Evolutionary conservation across 208 protist genomes (phyloP).

Genomic region (Jaenimonas drosophilae): DNA sequence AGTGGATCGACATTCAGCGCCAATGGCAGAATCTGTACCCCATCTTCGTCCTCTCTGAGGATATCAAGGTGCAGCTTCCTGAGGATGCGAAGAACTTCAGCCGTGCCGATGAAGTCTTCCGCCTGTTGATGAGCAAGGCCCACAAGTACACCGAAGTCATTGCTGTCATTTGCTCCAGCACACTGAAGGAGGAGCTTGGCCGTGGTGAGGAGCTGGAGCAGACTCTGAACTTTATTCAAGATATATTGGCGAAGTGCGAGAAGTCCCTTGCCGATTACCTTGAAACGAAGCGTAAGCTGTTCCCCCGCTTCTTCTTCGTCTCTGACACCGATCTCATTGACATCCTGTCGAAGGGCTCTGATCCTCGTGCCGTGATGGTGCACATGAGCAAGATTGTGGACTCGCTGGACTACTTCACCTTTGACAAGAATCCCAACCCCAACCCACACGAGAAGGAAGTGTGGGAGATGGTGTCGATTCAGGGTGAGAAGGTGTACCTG

Average conservation of each 20-base stretch:
- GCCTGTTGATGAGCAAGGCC: conserved; percentile 87
- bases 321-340: conserved; percentile 94
- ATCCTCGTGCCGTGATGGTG: conserved; percentile 90
- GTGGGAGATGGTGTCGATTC: conserved; percentile 90
- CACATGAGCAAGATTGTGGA: conserved; percentile 97
- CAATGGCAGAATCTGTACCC: conserved; percentile 97
- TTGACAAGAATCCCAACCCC: conserved; percentile 69
- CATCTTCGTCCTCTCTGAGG: conserved; percentile 97
- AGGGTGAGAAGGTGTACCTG: conserved; percentile 93
- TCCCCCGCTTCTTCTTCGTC: conserved; percentile 98
- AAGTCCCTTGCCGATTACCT: conserved; percentile 97
- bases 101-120: conserved; percentile 86
- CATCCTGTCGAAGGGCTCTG: conserved; percentile 95
- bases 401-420: conserved; percentile 86
- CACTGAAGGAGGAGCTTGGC: conserved; percentile 79
- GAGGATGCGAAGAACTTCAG: conserved; percentile 94
- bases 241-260: conserved; percentile 93
- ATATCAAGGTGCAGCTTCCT: conserved; percentile 96
- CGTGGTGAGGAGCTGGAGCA: conserved; percentile 84
- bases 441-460: conserved; percentile 50
- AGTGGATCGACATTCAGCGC: conserved; percentile 95
- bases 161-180: conserved; percentile 79
- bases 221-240: conserved; percentile 87
- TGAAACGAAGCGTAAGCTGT: conserved; percentile 96
- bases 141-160: conserved; percentile 89